A percentile compares a stretch with the other conserved stretches of the same genome.
These are phyloP conservation scores for Abrus pulchellus DNA, from an alignment of 306 rosid genomes.

Conservation along the genomic window DNA sequence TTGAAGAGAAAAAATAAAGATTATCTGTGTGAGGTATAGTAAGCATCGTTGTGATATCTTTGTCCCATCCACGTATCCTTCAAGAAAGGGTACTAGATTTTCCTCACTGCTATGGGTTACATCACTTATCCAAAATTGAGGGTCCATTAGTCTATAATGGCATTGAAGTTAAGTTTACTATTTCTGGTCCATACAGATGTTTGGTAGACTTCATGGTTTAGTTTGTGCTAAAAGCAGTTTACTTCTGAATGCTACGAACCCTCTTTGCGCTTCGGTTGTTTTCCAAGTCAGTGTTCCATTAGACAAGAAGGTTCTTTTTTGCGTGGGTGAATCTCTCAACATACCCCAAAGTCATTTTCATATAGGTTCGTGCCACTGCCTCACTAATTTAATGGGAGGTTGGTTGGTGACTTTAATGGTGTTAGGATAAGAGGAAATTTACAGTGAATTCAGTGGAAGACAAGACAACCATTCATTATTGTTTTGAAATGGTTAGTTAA, in stretches of 20 bases:
- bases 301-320: conserved; percentile 4
- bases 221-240: neutral
- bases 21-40: too few relatives aligned
- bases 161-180: neutral
- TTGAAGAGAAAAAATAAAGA: too few relatives aligned
- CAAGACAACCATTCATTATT: too few relatives aligned
- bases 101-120: too few relatives aligned
- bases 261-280: neutral
- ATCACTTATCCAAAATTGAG: neutral
- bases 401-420: conserved; percentile 35
- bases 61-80: too few relatives aligned
- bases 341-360: neutral
- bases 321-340: neutral
- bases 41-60: too few relatives aligned
- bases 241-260: neutral
- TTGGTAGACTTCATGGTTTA: conserved; percentile 14
- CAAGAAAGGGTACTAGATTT: too few relatives aligned
- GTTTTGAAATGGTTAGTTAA: too few relatives aligned
- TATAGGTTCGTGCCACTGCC: neutral
- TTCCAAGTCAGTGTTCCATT: conserved; percentile 40
- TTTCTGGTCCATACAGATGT: neutral
- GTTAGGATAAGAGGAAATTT: conserved; percentile 1
- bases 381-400: neutral
- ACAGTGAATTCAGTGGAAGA: too few relatives aligned
- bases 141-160: neutral